Evolutionary conservation across 495 filamentous ascomycete species (phyloP).

Genomic region (Bacidia gigantensis): DNA sequence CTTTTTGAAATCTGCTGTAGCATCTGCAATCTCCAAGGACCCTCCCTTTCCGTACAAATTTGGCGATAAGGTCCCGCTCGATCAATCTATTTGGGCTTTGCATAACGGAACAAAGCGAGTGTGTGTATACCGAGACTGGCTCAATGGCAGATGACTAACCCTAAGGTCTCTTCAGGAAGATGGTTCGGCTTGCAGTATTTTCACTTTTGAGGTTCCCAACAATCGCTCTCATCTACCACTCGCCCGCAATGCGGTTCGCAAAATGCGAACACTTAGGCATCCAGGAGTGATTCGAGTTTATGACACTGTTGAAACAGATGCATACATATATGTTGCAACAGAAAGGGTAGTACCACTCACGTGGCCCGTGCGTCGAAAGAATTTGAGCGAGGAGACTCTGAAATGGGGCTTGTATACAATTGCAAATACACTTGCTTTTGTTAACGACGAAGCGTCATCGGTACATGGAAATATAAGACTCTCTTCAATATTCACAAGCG

Average conservation of each 20-base stretch:
- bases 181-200: conserved; percentile 84
- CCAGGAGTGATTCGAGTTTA: conserved; percentile 86
- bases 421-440: conserved; percentile 88
- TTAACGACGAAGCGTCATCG: conserved; percentile 83
- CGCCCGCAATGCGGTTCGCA: conserved; percentile 83
- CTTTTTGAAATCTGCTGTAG: conserved; percentile 92
- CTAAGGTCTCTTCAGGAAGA: conserved; percentile 50
- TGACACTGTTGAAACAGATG: conserved; percentile 91
- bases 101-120: conserved; percentile 86
- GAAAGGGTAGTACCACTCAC: conserved; percentile 72
- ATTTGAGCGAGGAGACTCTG: conserved; percentile 70
- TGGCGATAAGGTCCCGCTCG: conserved; percentile 76
- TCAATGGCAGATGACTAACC: not conserved
- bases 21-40: conserved; percentile 89
- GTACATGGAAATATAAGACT: conserved; percentile 76
- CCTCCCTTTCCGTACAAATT: conserved; percentile 84
- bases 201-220: conserved; percentile 74
- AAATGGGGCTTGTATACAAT: conserved; percentile 90
- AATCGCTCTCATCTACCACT: conserved; percentile 71
- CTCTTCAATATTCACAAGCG: conserved; percentile 77
- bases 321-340: conserved; percentile 88
- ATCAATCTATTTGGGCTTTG: conserved; percentile 82
- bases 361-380: conserved; percentile 77
- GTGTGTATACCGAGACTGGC: conserved; percentile 21
- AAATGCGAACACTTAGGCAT: conserved; percentile 80